Percentiles rank a stretch among this genome's conserved stretches.
phyloP scores from a whole-genome alignment of 2,329 filamentous ascomycete species.

The Teratosphaeria pseudoeucalypti region DNA sequence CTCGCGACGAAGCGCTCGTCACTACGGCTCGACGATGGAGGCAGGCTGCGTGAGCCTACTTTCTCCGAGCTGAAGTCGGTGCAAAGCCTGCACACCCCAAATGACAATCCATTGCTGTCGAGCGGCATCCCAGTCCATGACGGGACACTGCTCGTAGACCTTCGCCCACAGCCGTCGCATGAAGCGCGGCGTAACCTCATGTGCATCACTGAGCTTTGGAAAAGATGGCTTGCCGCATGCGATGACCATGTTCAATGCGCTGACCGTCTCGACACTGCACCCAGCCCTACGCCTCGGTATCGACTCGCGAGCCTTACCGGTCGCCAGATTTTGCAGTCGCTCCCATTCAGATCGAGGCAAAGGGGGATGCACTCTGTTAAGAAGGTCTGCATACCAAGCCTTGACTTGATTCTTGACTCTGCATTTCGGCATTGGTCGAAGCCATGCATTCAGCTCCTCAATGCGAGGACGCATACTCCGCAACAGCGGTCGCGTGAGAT shows the following conservation, averaged over 20 bases:
- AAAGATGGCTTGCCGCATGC: conserved; percentile 4
- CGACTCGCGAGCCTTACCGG: conserved; percentile 9
- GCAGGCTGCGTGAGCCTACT: background rate
- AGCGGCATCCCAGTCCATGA: conserved; percentile 29
- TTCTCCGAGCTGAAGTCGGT: background rate
- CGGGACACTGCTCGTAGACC: conserved; percentile 33
- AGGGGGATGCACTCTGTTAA: conserved; percentile 35
- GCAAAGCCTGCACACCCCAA: conserved; percentile 22
- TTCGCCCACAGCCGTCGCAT: conserved; percentile 38
- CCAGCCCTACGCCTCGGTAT: background rate
- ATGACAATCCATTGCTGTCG: conserved; percentile 22
- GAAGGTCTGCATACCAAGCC: conserved; percentile 34
- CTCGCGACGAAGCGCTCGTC: background rate
- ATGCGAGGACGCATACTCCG: conserved; percentile 21
- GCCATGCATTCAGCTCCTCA: conserved; percentile 37
- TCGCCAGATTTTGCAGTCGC: conserved; percentile 29
- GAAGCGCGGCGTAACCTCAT: conserved; percentile 31
- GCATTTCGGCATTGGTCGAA: conserved; percentile 34
- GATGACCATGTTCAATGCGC: conserved; percentile 16
- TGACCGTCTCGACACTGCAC: background rate
- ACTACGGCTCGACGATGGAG: background rate
- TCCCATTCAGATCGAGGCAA: conserved; percentile 36
- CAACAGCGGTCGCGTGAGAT: conserved; percentile 16
- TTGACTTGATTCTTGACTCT: conserved; percentile 34
- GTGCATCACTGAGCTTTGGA: conserved; percentile 11